Percentiles rank a stretch among this genome's conserved stretches.
Evolutionary conservation across 257 asterid genomes (phyloP).

Genomic region (Solanum gracilifrons): DNA sequence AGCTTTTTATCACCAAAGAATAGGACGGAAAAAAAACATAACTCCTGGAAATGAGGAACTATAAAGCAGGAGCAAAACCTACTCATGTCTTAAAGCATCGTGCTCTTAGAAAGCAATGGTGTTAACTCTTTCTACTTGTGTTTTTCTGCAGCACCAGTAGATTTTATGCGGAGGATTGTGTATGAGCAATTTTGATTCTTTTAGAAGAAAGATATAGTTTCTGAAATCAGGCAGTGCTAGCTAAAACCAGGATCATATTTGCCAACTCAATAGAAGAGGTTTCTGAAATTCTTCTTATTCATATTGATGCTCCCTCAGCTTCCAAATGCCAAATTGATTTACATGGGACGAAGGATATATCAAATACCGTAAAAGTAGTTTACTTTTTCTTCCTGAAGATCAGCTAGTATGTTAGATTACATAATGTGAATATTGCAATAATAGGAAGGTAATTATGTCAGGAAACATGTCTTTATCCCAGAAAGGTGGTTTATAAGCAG

Average conservation of each 20-base stretch:
- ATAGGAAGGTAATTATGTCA: not conserved
- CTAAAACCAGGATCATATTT: not conserved
- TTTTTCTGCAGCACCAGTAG: slow-evolving; percentile 52
- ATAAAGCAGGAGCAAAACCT: not conserved
- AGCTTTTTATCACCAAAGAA: not conserved
- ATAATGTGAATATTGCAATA: not conserved
- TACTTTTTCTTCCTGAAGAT: not conserved
- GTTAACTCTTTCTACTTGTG: not conserved
- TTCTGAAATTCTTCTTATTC: not conserved
- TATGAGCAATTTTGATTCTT: slow-evolving; percentile 39
- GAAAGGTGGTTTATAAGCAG: not conserved
- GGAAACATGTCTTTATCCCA: not conserved
- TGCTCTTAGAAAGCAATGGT: not conserved
- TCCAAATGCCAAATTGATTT: not conserved
- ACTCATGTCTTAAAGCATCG: not conserved
- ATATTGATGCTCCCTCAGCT: not conserved
- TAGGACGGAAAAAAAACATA: not conserved
- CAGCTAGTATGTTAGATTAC: not conserved
- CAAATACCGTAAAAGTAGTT: not conserved
- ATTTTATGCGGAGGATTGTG: slow-evolving; percentile 63
- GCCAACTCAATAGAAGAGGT: not conserved
- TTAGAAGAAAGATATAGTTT: not conserved
- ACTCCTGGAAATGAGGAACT: not conserved
- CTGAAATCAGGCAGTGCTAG: not conserved
- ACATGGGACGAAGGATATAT: not conserved